Conservation (phyloP, 352 stramenopile genomes). For the Globisporangium parvum region DNA sequence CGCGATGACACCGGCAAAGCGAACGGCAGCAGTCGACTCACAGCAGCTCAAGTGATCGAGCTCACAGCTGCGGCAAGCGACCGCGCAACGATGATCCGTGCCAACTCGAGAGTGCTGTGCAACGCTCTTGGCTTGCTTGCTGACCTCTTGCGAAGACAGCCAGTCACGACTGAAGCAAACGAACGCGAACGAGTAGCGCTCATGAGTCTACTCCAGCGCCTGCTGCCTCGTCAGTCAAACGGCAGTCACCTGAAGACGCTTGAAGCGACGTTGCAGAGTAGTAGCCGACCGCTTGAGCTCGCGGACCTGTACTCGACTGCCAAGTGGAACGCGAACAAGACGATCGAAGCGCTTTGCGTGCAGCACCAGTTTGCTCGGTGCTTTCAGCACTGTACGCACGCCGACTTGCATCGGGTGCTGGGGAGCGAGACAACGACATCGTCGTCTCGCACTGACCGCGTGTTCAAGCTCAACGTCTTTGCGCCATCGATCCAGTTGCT, state of each 20-base stretch:
- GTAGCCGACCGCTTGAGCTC: background rate
- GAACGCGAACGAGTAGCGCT: background rate
- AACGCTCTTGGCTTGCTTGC: slow-evolving; percentile 3
- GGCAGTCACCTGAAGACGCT: too few relatives aligned
- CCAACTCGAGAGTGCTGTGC: background rate
- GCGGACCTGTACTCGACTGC: background rate
- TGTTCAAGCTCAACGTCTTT: slow-evolving; percentile 4
- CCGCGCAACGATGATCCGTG: background rate
- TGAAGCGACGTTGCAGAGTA: background rate
- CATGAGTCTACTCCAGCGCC: background rate
- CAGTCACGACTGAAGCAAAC: background rate
- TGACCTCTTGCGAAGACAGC: background rate
- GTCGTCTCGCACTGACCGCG: background rate
- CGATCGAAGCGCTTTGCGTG: background rate
- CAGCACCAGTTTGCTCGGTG: slow-evolving; percentile 11
- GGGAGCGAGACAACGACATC: background rate
- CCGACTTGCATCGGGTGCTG: slow-evolving; percentile 2
- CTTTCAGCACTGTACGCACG: background rate
- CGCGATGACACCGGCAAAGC: too few relatives aligned
- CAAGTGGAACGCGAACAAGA: too few relatives aligned
- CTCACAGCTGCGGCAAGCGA: background rate
- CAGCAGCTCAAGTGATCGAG: background rate
- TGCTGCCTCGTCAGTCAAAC: too few relatives aligned
- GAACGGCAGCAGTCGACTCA: background rate
- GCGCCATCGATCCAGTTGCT: background rate